phyloP scores from a whole-genome alignment of 73 alveolate species.

The Blepharisma stoltei region DNA sequence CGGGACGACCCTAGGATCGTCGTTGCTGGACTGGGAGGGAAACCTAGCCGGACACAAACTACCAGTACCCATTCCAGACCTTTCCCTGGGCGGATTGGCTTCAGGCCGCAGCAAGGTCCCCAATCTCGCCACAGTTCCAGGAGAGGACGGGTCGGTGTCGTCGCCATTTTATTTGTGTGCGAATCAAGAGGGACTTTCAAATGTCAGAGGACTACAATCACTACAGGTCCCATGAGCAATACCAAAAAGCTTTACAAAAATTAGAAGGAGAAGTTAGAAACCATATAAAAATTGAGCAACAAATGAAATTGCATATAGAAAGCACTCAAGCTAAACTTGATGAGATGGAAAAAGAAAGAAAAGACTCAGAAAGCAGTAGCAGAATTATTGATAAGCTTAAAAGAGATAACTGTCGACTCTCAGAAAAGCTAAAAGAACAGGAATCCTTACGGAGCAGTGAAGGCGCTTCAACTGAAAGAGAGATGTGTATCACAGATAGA shows the following conservation, averaged over 20 bases:
- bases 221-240: slow-evolving; percentile 54
- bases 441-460: not conserved
- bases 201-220: slow-evolving; percentile 6
- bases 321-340: slow-evolving; percentile 56
- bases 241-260: slow-evolving; percentile 58
- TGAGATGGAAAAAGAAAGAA: slow-evolving; percentile 42
- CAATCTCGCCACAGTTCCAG: no score
- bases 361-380: not conserved
- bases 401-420: not conserved
- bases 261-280: slow-evolving; percentile 66
- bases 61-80: no score
- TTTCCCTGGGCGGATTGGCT: no score
- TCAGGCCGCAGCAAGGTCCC: no score
- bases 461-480: no score
- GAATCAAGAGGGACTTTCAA: not conserved
- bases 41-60: no score
- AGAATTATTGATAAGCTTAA: not conserved
- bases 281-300: slow-evolving; percentile 64
- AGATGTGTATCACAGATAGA: not conserved
- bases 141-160: no score
- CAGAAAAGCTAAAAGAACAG: not conserved
- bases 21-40: no score
- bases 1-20: no score
- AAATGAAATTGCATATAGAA: slow-evolving; percentile 65
- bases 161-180: no score